Conservation (phyloP, 73 alveolate species). For the Tetrahymena borealis region DNA sequence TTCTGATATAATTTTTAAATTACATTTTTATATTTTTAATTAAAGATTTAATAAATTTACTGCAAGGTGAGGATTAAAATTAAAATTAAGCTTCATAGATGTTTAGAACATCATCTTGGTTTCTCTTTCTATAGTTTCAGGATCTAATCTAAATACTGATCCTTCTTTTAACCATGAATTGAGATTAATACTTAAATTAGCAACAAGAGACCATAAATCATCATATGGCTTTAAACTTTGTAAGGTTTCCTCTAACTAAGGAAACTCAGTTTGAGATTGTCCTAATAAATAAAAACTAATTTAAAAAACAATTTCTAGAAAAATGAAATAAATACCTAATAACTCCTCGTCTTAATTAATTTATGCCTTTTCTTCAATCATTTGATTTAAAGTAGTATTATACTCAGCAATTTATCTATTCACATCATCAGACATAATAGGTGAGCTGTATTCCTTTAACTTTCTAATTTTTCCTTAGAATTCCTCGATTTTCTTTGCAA, state of each 20-base stretch:
- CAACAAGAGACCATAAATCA: constrained; percentile 69
- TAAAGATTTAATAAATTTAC: neutral
- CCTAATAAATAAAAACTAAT: constrained; percentile 26
- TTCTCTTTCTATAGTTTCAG: constrained; percentile 78
- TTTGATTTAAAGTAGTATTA: neutral
- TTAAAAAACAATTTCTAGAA: neutral
- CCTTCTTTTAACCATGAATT: constrained; percentile 52
- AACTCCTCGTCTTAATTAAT: neutral
- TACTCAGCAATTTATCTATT: neutral
- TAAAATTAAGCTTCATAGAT: constrained; percentile 47
- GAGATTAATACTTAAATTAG: constrained; percentile 30
- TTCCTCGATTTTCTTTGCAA: neutral
- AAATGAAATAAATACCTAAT: neutral
- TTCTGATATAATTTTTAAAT: neutral
- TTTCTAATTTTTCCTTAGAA: neutral
- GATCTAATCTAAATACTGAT: constrained; percentile 51
- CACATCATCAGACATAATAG: neutral
- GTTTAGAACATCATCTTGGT: constrained; percentile 52
- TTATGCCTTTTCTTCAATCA: neutral
- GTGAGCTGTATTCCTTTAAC: neutral
- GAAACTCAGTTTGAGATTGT: constrained; percentile 64
- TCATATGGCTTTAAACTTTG: constrained; percentile 64
- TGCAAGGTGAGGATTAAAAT: constrained; percentile 19
- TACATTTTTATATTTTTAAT: neutral
- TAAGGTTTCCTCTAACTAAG: constrained; percentile 61